A percentile compares a stretch with the other conserved stretches of the same genome.
Conservation (phyloP, 768 basidiomycete genomes). For the Boletus subparvulus region DNA sequence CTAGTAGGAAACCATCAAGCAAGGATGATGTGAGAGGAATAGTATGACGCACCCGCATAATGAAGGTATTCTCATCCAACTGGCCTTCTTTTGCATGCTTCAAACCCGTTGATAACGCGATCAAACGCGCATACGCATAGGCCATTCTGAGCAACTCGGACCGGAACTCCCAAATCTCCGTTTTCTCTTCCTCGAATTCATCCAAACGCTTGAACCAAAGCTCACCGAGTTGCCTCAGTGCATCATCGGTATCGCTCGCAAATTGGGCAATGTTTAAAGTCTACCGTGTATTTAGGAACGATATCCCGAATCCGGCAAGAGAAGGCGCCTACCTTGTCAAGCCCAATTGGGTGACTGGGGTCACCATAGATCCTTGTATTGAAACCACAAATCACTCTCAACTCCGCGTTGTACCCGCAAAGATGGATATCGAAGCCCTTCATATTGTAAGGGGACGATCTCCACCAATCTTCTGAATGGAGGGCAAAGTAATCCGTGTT, state of each 20-base stretch:
- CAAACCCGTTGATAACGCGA: slow-evolving; percentile 72
- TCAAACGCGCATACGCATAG: slow-evolving; percentile 67
- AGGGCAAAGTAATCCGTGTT: slow-evolving; percentile 75
- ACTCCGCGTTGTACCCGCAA: slow-evolving; percentile 73
- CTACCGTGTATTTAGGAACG: slow-evolving; percentile 34
- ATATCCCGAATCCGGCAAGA: background rate
- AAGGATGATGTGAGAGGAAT: background rate
- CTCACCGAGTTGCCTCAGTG: slow-evolving; percentile 53
- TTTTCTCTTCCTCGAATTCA: slow-evolving; percentile 52
- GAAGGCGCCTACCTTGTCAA: slow-evolving; percentile 58
- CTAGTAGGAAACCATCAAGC: slow-evolving; percentile 32
- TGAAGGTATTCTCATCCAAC: slow-evolving; percentile 62
- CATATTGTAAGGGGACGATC: slow-evolving; percentile 64
- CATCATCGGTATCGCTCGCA: slow-evolving; percentile 68
- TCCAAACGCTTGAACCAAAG: slow-evolving; percentile 56
- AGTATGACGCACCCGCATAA: slow-evolving; percentile 52
- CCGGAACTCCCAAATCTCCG: slow-evolving; percentile 55
- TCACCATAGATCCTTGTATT: slow-evolving; percentile 67
- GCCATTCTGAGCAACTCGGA: slow-evolving; percentile 59
- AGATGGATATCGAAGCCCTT: slow-evolving; percentile 77
- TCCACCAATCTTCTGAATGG: slow-evolving; percentile 72
- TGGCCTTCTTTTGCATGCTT: slow-evolving; percentile 65
- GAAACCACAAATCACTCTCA: slow-evolving; percentile 64
- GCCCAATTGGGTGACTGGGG: slow-evolving; percentile 68
- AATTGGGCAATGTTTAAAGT: slow-evolving; percentile 61